Evolutionary conservation across 108 stramenopile species (phyloP).

Genomic region (Fistulifera solaris): DNA sequence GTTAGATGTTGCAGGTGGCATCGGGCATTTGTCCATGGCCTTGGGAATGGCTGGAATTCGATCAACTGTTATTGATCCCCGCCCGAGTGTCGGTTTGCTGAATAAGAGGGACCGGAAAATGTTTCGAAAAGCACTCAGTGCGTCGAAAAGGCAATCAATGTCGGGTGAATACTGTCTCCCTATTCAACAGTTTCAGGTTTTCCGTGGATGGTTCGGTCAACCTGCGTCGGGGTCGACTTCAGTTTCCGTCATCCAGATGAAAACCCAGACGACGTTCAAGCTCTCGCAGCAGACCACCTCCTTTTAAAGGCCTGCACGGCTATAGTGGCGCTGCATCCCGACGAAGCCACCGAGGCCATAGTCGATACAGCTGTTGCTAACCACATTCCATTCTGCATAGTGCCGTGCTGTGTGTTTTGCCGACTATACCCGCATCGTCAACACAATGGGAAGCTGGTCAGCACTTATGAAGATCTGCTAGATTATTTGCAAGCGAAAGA

Average conservation of each 20-base stretch:
- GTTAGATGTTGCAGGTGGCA: conserved; percentile 77
- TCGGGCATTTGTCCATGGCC: conserved; percentile 69
- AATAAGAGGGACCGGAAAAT: conserved; percentile 61
- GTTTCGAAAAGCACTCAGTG: conserved; percentile 30
- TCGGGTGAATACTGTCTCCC: conserved; percentile 9
- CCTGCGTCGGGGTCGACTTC: neutral
- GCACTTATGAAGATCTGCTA: conserved; percentile 59
- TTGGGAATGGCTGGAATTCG: conserved; percentile 44
- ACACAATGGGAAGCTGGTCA: conserved; percentile 21
- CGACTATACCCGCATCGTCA: conserved; percentile 56
- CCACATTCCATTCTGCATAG: conserved; percentile 62
- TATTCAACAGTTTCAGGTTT: neutral
- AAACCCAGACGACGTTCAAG: neutral
- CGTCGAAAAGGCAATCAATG: conserved; percentile 1
- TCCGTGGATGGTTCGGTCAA: conserved; percentile 13
- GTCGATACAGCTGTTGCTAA: conserved; percentile 61
- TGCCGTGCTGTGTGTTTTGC: conserved; percentile 83
- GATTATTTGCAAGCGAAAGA: conserved; percentile 49
- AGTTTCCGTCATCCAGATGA: conserved; percentile 1
- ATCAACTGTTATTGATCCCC: conserved; percentile 71
- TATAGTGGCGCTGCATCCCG: conserved; percentile 78
- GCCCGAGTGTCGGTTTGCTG: conserved; percentile 50
- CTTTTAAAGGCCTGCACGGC: conserved; percentile 14
- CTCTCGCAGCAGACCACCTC: neutral
- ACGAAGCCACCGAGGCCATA: conserved; percentile 77